Evolutionary conservation across 2,329 filamentous ascomycete species (phyloP).

Genomic region (Talaromyces sp.): DNA sequence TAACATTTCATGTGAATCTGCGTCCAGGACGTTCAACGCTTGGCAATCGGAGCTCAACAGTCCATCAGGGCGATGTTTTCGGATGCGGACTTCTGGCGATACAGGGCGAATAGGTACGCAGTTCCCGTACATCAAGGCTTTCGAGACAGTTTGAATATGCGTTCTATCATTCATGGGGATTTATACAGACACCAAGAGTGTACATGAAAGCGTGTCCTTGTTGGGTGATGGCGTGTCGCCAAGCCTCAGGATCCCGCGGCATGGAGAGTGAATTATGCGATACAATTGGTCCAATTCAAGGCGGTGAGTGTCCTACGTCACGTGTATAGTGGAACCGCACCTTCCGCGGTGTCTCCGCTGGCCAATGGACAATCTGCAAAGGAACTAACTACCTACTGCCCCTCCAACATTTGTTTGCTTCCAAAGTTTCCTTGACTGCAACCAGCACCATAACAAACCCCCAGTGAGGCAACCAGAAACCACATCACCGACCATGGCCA

Average conservation of each 20-base stretch:
- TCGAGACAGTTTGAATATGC: background rate
- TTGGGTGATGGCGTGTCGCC: constrained; percentile 6
- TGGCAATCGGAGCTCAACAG: constrained; percentile 7
- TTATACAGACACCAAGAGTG: constrained; percentile 2
- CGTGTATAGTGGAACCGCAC: background rate
- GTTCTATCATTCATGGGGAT: background rate
- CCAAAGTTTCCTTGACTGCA: background rate
- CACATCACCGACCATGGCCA: constrained; percentile 49
- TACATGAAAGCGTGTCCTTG: constrained; percentile 18
- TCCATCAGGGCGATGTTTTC: background rate
- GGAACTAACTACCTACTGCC: constrained; percentile 9
- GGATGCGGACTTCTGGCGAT: background rate
- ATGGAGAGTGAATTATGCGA: background rate
- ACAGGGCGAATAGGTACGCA: background rate
- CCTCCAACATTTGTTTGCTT: constrained; percentile 15
- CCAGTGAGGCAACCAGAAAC: background rate
- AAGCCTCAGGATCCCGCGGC: constrained; percentile 4
- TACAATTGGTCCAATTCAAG: background rate
- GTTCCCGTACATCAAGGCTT: background rate
- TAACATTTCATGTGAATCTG: constrained; percentile 14
- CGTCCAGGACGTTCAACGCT: constrained; percentile 13
- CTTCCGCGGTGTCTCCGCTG: background rate
- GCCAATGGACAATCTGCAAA: constrained; percentile 9
- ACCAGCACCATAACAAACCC: background rate
- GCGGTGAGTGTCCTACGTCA: constrained; percentile 4